Base-by-base conservation (phyloP, 1,139 yeast genomes). In the Pichia sp. region DNA sequence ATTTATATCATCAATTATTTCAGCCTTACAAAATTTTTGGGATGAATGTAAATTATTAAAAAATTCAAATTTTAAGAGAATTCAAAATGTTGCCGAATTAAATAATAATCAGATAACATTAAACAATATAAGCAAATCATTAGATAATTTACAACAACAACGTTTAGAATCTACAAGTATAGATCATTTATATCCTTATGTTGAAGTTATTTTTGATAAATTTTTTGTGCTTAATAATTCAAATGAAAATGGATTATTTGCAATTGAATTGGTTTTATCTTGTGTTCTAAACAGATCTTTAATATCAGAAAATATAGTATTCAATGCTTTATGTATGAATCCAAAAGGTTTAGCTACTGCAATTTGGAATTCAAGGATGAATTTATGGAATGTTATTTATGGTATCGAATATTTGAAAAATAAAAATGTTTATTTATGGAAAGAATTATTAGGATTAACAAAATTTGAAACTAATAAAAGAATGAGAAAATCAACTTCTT, bases 391-490 rank as follows among this genome's bases (percentile, higher is more conserved):
- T 46, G 71, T 78, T 45, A 67, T 79, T 16, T 63, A 85, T 28
- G 76, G 80, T 2, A 73, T 81, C 46, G 95, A 47, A 16, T 47
- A 41, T 40, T 38, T 47, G 26, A 44, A 39, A 34, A 33, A 25
- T 16, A 86, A 54, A 69, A 73, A 42, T 66, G 71, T 87, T 38
- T 58, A 64, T n/a, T 58, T 67, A 30, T 87, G 94, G 89, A 68
- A 72, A 12, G 71, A 73, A 1, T 71, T 86, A 27, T 78, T 73
- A 51, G 78, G 79, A 47, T 78, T 84, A 8, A 84, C 90, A n/a
- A 78, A 80, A 46, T 78, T 79, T 54, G 63, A 90, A 41, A 69
- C 59, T 68, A 2, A 63, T 66, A 3, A 60, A 65, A 5, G 80
- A 80, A 24, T 26, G 32, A 29, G 60, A 76, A 29, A 0, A 10